Percentiles rank a stretch among this genome's conserved stretches.
Evolutionary conservation across 2,329 filamentous ascomycete genomes (phyloP).

Genomic region (Phoma herbarum): DNA sequence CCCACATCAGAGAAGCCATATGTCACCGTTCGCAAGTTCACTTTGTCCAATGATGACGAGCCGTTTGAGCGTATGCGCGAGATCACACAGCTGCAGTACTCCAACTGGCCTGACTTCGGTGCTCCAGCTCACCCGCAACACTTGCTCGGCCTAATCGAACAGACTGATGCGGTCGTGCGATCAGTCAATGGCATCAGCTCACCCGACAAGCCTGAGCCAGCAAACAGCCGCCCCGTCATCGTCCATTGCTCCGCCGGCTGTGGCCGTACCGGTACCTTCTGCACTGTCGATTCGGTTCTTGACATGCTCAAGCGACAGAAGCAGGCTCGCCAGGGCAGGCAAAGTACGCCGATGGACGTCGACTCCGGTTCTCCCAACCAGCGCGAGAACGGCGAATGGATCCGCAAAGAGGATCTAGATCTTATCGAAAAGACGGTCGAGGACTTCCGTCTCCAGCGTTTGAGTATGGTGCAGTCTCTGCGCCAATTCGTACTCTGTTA

Average conservation of each 20-base stretch:
- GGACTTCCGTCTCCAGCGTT: conserved; percentile 84
- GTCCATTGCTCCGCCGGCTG: conserved; percentile 98
- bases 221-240: conserved; percentile 73
- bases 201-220: conserved; percentile 65
- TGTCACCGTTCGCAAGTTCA: conserved; percentile 87
- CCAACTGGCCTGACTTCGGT: conserved; percentile 97
- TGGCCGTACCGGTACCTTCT: conserved; percentile 94
- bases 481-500: conserved; percentile 96
- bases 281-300: conserved; percentile 93
- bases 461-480: conserved; percentile 97
- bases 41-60: conserved; percentile 75
- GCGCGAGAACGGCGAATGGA: conserved; percentile 67
- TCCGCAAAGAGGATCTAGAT: conserved; percentile 76
- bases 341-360: conserved; percentile 56
- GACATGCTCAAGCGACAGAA: conserved; percentile 95
- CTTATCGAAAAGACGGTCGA: conserved; percentile 87
- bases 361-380: conserved; percentile 33
- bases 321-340: conserved; percentile 46
- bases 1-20: conserved; percentile 69
- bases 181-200: conserved; percentile 54
- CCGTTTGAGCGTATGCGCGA: conserved; percentile 90
- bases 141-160: conserved; percentile 86
- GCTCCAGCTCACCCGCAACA: conserved; percentile 88
- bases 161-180: conserved; percentile 77
- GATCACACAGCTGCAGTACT: conserved; percentile 93